Base-by-base conservation (phyloP, 2,329 filamentous ascomycete species). In the Atkinsonella hypoxylon region DNA sequence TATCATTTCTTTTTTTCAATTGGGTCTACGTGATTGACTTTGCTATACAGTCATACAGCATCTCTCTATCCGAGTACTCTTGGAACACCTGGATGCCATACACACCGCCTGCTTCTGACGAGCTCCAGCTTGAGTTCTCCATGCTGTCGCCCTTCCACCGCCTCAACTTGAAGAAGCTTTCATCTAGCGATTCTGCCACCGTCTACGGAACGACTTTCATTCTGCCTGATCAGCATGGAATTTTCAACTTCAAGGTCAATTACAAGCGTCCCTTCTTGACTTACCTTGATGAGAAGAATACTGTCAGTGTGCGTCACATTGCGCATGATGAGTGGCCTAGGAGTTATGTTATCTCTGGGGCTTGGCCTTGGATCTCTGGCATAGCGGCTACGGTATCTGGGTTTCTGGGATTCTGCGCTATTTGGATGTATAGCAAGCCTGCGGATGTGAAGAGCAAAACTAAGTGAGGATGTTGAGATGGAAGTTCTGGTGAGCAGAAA, bases 91-190 rank as follows among this genome's bases (percentile, higher is more conserved):
- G 83, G 74, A 70, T 73, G 6, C 86, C 90, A 44, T 96, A 89
- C 70, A 73, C 73, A 40, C 73, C 86, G 18, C 82, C 88, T 20
- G 63, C 75, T 9, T 75, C 70, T 55, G 93, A 98, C 65, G 76
- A 74, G 30, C 65, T 98, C 34, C 93, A 98, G 69, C 87, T 98
- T 55, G 93, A 98, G 69, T 96, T 97, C 75, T 90, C 83, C 72
- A 98, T 97, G 93, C 85, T 98, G 45, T 96, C 91, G 1, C 91
- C 93, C 51, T 97, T 96, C 81, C 85, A 96, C 72, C 90, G 93
- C 41, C 77, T 97, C 34, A 75, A 82, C 53, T 82, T 98, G 32
- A 61, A 71, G 9, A 78, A 80, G 13, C 17, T 49, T 10, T 67
- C 70, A 32, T 74, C 74, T 26, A 84, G 82, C 1, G 68, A 75